Conservation (phyloP, 106 monocot genomes). For the Vanilla planifolia region DNA sequence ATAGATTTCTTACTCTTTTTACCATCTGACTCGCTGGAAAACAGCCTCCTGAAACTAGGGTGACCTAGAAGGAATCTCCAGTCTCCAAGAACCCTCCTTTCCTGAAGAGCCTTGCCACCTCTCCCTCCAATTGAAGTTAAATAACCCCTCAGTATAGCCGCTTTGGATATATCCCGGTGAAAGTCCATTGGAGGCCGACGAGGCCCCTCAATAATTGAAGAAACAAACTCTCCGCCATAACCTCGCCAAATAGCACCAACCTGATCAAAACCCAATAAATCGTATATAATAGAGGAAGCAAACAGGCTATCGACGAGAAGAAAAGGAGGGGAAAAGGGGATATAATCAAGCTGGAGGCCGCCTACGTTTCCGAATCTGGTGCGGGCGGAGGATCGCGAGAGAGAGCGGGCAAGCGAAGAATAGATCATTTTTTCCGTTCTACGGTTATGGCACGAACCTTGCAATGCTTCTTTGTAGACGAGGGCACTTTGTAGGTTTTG, state of each 20-base stretch:
- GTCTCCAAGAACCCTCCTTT: slow-evolving; percentile 15
- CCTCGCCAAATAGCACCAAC: slow-evolving; percentile 22
- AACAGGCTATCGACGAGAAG: not conserved
- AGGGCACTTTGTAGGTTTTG: no score
- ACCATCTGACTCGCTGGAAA: slow-evolving; percentile 49
- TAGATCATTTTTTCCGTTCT: slow-evolving; percentile 55
- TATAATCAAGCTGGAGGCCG: not conserved
- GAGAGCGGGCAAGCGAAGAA: slow-evolving; percentile 53
- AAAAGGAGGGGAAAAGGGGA: not conserved
- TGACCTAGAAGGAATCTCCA: slow-evolving; percentile 67
- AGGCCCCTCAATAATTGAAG: slow-evolving; percentile 4
- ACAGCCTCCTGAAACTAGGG: slow-evolving; percentile 60
- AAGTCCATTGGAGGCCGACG: not conserved
- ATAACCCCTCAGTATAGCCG: slow-evolving; percentile 52
- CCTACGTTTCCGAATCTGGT: slow-evolving; percentile 43
- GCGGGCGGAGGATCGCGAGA: slow-evolving; percentile 51
- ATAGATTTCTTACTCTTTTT: slow-evolving; percentile 60
- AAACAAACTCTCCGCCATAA: slow-evolving; percentile 19
- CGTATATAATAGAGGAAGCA: not conserved
- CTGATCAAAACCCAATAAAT: not conserved
- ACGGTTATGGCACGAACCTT: slow-evolving; percentile 5
- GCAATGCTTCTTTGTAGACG: not conserved
- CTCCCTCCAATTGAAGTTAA: slow-evolving; percentile 43
- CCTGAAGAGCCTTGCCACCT: slow-evolving; percentile 14
- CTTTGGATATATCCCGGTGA: slow-evolving; percentile 11